Conservation (phyloP, 257 asterid genomes). For the Linderniella brevidens region DNA sequence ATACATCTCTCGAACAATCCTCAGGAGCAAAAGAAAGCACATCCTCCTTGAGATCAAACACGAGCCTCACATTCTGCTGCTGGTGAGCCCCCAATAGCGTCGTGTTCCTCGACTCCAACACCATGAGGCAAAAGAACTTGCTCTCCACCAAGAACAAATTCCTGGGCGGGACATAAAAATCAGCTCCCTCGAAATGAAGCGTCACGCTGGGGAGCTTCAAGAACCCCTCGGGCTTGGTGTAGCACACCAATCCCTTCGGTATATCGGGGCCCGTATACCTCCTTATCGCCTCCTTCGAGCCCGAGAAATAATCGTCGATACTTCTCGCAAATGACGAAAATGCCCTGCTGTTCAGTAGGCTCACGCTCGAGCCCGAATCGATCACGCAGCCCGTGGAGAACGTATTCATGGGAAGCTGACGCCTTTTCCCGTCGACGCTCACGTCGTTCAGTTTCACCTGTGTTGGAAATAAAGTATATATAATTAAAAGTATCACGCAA, state of each 20-base stretch:
- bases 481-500: too few relatives aligned
- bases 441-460: constrained; percentile 9
- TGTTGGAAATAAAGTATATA: neutral
- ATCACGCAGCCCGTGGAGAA: constrained; percentile 14
- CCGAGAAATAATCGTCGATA: constrained; percentile 7
- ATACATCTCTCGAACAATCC: constrained; percentile 11
- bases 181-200: constrained; percentile 15
- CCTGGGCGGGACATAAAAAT: constrained; percentile 9
- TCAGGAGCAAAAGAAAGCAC: constrained; percentile 18
- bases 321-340: neutral
- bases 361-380: constrained; percentile 14
- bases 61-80: constrained; percentile 15
- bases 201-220: constrained; percentile 11
- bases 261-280: neutral
- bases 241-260: constrained; percentile 8
- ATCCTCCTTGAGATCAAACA: constrained; percentile 14
- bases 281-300: too few relatives aligned
- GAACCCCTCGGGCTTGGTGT: neutral
- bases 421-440: constrained; percentile 11
- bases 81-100: constrained; percentile 18
- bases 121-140: constrained; percentile 11
- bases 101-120: neutral
- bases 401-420: constrained; percentile 1
- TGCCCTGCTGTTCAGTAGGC: constrained; percentile 4
- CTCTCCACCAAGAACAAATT: constrained; percentile 6